phyloP scores from a whole-genome alignment of 768 basidiomycete species.

The Kwoniella bestiolae region DNA sequence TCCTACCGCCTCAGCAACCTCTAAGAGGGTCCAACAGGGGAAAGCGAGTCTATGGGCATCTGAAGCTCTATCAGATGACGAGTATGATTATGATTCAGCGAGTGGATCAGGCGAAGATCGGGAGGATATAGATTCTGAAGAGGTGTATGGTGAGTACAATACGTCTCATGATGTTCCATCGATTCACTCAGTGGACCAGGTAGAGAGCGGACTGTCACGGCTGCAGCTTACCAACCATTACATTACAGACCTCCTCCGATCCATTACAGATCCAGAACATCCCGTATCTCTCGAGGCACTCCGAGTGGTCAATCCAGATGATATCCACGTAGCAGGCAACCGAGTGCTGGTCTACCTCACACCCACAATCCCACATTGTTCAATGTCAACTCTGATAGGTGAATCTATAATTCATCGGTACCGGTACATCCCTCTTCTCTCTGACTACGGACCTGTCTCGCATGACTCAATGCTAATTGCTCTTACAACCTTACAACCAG shows the following conservation, averaged over 20 bases:
- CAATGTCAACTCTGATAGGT: slow-evolving; percentile 97
- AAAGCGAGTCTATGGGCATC: slow-evolving; percentile 57
- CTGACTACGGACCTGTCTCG: too few relatives aligned
- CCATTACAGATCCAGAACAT: slow-evolving; percentile 94
- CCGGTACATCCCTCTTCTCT: too few relatives aligned
- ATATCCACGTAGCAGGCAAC: slow-evolving; percentile 68
- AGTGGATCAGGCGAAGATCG: slow-evolving; percentile 61
- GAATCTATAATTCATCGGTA: slow-evolving; percentile 35
- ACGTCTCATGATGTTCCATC: too few relatives aligned
- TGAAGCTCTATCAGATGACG: slow-evolving; percentile 60
- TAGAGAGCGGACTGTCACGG: too few relatives aligned
- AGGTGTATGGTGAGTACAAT: slow-evolving; percentile 75
- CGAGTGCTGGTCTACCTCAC: slow-evolving; percentile 87
- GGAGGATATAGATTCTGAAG: slow-evolving; percentile 77
- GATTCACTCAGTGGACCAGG: too few relatives aligned
- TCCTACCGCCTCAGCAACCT: slow-evolving; percentile 42
- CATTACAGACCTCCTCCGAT: slow-evolving; percentile 77
- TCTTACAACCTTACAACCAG: slow-evolving; percentile 62
- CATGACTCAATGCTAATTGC: too few relatives aligned
- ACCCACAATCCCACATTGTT: slow-evolving; percentile 95
- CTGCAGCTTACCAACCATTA: slow-evolving; percentile 1
- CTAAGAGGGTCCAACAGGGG: slow-evolving; percentile 57
- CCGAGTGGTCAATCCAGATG: slow-evolving; percentile 87
- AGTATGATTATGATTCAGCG: slow-evolving; percentile 57
- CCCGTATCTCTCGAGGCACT: slow-evolving; percentile 89